Conservation (phyloP, 1,284 basidiomycete genomes). For the Wolfiporia cocos region DNA sequence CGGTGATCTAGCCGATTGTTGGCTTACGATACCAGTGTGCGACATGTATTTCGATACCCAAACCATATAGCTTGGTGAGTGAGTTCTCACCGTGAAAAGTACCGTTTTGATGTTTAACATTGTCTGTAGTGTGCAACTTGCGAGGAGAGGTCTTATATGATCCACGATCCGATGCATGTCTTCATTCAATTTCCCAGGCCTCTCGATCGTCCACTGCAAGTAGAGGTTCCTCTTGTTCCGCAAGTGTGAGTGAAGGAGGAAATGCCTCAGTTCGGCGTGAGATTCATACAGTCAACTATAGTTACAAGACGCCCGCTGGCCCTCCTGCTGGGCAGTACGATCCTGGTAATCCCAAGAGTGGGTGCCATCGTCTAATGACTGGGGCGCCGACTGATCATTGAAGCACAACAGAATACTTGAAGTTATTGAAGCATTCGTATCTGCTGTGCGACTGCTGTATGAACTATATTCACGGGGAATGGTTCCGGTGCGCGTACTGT, state of each 20-base stretch:
- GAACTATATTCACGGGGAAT: constrained; percentile 68
- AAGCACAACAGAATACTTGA: constrained; percentile 55
- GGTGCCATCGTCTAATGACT: constrained; percentile 10
- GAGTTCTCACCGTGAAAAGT: background rate
- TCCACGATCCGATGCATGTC: constrained; percentile 79
- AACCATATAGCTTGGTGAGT: constrained; percentile 58
- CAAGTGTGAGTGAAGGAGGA: constrained; percentile 41
- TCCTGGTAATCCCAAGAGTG: constrained; percentile 55
- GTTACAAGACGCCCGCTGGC: constrained; percentile 68
- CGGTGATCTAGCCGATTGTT: constrained; percentile 44
- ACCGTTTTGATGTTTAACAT: constrained; percentile 8
- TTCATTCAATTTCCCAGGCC: constrained; percentile 84
- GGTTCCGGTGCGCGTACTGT: constrained; percentile 88
- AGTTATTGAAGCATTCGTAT: constrained; percentile 54
- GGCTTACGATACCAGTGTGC: constrained; percentile 76
- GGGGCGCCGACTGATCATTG: constrained; percentile 1
- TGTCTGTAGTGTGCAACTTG: constrained; percentile 69
- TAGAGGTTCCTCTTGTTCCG: constrained; percentile 56
- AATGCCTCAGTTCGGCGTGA: constrained; percentile 3
- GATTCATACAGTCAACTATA: constrained; percentile 17
- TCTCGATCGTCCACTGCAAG: constrained; percentile 65
- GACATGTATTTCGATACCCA: constrained; percentile 61
- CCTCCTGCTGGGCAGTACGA: constrained; percentile 36
- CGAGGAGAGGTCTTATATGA: constrained; percentile 67
- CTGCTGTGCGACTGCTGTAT: constrained; percentile 77